Evolutionary conservation across 1,139 yeast species (phyloP), one percentile per base, ranked within the genome.

Genomic region (Geotrichum australiense): DNA sequence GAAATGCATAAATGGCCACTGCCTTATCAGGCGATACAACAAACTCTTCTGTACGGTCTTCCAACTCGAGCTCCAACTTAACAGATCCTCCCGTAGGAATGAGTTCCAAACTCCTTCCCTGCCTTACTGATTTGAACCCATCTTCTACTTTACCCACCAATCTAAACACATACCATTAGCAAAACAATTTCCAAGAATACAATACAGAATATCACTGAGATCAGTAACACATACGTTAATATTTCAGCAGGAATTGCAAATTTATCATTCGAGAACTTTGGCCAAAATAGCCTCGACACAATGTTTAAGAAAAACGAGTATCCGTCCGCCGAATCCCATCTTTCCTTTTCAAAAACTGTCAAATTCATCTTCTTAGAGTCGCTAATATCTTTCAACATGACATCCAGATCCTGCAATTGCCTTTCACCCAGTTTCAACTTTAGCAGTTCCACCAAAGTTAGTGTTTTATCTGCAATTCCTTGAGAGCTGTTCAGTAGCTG

Each of bases 301-400:
- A 70, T 60, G 3, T 62, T 62, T 2, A 66, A 57, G 23, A 57
- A 61, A n/a, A 31, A 31, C 10, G 23, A 14, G 61, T 45, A 20
- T 49, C 48, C 12, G 43, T 36, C 14, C 5, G 7, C 6, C 10
- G 21, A 8, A 8, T 31, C 42, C 62, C 60, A 12, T 5, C 35
- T 59, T 8, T 62, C 47, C 18, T 50, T 48, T 10, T 46, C 37
- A n/a, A n/a, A n/a, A n/a, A n/a, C n/a, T n/a, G n/a, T n/a, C n/a
- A n/a, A n/a, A 41, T 63, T 63, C 15, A 57, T 44, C 21, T 58
- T 37, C 40, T 50, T 38, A 47, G 61, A 59, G 21, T 62, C 63
- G 8, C 48, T 36, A 23, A 89, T 70, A 59, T 91, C 98, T 35
- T 74, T 66, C 21, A 87, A 68, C 98, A 91, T 91, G 6, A 91